Base-by-base conservation (phyloP, 2,329 filamentous ascomycete species). In the Neobulgaria alba region DNA sequence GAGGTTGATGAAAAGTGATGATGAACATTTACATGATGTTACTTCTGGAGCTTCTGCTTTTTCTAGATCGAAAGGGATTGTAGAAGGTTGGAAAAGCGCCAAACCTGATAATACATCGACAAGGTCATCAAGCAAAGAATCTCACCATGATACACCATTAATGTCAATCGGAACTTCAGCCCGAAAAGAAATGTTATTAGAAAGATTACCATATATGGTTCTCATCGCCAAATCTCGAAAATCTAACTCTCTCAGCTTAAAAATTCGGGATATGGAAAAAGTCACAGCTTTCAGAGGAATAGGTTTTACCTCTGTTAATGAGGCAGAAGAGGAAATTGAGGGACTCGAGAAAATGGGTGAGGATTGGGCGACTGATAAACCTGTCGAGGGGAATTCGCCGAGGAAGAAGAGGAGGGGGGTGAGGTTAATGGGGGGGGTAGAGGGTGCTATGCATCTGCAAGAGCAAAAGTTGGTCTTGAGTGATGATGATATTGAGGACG, bases 161-260 rank as follows among this genome's bases (percentile, higher is more conserved):
- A 65, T 80, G 12, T 75, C 77, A 0, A 69, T 81, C 2, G 79
- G 81, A 32, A 56, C 57, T 16, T 76, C 80, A 3, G 78, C 81
- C 3, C 79, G 79, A 26, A 72, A 72, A 31, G 85, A 90, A 60
- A 72, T 92, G 67, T 63, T 95, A 0, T 73, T 95, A 17, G 86
- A 96, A 50, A 79, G 87, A 7, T 71, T 98, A 0, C 92, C 92
- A 0, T 96, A 94, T 61, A 78, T 92, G 69, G 71, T 80, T 1
- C 72, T 76, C 37, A 85, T 95, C 29, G 46, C 55, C 61, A 52
- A 56, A 41, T 55, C 34, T 38, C 61, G 31, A 57, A 66, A 17
- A 38, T 39, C 33, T 18, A 33, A 41, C 4, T 45, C 48, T 33
- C 48, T 42, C 2, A 26, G 19, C 5, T 37, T 47, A 65, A 63